Conservation (phyloP, 2,329 filamentous ascomycete genomes). For the Tolypocladium pustulatum region DNA sequence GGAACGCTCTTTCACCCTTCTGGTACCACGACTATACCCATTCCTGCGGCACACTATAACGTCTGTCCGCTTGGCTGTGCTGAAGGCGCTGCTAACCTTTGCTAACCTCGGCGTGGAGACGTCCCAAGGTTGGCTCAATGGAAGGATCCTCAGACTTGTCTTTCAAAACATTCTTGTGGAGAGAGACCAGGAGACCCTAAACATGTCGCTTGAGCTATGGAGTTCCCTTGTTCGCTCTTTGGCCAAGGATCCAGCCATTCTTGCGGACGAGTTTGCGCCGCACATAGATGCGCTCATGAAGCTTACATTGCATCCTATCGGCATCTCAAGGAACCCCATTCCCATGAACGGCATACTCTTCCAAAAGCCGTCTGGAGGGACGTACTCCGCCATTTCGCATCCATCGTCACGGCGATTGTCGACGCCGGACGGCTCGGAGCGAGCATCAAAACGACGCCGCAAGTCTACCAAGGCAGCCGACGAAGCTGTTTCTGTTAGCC, state of each 20-base stretch:
- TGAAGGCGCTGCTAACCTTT: slow-evolving; percentile 89
- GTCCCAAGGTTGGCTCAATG: slow-evolving; percentile 88
- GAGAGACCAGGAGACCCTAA: slow-evolving; percentile 72
- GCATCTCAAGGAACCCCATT: slow-evolving; percentile 80
- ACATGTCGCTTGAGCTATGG: slow-evolving; percentile 82
- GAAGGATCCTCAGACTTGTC: slow-evolving; percentile 74
- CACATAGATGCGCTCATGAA: slow-evolving; percentile 76
- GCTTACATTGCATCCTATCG: slow-evolving; percentile 81
- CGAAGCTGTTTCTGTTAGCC: slow-evolving; percentile 47
- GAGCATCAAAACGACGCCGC: slow-evolving; percentile 64
- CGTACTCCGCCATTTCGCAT: slow-evolving; percentile 49
- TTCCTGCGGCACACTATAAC: slow-evolving; percentile 97
- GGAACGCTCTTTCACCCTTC: slow-evolving; percentile 79
- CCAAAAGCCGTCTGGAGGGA: slow-evolving; percentile 83
- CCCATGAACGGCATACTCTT: slow-evolving; percentile 86
- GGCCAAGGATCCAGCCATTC: slow-evolving; percentile 49
- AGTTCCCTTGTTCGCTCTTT: slow-evolving; percentile 62
- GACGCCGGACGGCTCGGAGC: slow-evolving; percentile 45
- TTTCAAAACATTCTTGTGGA: slow-evolving; percentile 96
- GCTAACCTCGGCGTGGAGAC: slow-evolving; percentile 69
- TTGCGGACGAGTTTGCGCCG: slow-evolving; percentile 61
- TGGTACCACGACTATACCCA: slow-evolving; percentile 89
- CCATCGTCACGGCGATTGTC: slow-evolving; percentile 35
- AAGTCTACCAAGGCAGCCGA: slow-evolving; percentile 71
- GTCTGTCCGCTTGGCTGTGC: slow-evolving; percentile 82